Evolutionary conservation across 1,139 yeast genomes (phyloP).

Genomic region (Pichia inconspicua): DNA sequence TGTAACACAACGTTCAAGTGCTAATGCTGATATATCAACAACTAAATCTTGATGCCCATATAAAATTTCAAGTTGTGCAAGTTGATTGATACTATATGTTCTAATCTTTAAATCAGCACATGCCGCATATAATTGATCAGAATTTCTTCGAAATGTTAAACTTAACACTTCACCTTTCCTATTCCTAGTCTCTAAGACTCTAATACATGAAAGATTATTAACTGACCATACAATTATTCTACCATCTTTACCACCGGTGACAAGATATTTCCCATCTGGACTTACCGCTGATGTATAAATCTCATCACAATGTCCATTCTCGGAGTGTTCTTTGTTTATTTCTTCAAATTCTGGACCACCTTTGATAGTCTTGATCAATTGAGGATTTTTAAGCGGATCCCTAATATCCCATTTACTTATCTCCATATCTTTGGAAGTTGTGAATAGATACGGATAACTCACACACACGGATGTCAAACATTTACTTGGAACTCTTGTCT

Average conservation of each 20-base stretch:
- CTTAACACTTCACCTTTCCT: constrained; percentile 66
- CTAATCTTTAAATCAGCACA: constrained; percentile 89
- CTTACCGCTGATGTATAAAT: constrained; percentile 75
- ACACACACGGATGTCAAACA: constrained; percentile 48
- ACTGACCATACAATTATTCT: constrained; percentile 80
- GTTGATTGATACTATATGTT: constrained; percentile 77
- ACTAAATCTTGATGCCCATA: constrained; percentile 95
- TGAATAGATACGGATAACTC: constrained; percentile 57
- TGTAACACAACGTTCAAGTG: constrained; percentile 86
- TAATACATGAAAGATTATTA: constrained; percentile 65
- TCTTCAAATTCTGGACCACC: constrained; percentile 48
- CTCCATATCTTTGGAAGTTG: constrained; percentile 77
- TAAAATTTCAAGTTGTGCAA: constrained; percentile 79
- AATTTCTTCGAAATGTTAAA: constrained; percentile 65
- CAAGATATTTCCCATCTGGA: constrained; percentile 80
- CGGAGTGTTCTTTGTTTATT: constrained; percentile 34
- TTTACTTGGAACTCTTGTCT: constrained; percentile 47
- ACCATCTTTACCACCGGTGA: constrained; percentile 84
- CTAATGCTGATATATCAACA: constrained; percentile 69
- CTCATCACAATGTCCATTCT: constrained; percentile 66
- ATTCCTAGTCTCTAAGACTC: constrained; percentile 67
- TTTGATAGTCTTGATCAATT: constrained; percentile 52
- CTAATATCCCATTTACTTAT: constrained; percentile 72
- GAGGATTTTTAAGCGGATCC: constrained; percentile 44
- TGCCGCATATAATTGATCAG: constrained; percentile 85